These are phyloP conservation scores for Cytospora leucostoma DNA, from an alignment of 2,329 filamentous ascomycete species.

Conservation along the genomic window DNA sequence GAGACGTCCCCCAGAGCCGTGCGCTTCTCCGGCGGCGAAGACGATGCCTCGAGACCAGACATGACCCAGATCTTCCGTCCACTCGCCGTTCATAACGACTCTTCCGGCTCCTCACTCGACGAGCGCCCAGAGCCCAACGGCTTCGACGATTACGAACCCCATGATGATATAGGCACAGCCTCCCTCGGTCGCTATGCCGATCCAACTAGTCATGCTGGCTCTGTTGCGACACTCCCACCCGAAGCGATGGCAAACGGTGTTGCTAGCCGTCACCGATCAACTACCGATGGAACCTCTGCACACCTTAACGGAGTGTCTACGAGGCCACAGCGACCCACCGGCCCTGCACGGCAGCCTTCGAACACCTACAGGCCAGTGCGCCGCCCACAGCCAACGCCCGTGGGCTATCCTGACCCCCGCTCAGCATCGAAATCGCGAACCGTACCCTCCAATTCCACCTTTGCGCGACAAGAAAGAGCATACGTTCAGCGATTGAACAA, in stretches of 20 bases:
- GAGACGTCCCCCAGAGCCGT: conserved; percentile 58
- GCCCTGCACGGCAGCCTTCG: conserved; percentile 72
- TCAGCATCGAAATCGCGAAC: conserved; percentile 56
- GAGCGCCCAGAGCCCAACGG: conserved; percentile 47
- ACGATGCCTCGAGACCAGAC: conserved; percentile 46
- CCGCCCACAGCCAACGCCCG: conserved; percentile 47
- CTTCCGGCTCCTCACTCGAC: conserved; percentile 50
- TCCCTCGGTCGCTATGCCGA: conserved; percentile 49
- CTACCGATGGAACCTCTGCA: conserved; percentile 34
- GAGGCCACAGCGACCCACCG: conserved; percentile 66
- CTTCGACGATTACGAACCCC: conserved; percentile 44
- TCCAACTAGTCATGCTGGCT: conserved; percentile 41
- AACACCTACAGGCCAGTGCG: conserved; percentile 74
- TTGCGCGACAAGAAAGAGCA: conserved; percentile 83
- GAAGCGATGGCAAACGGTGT: conserved; percentile 46
- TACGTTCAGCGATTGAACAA: conserved; percentile 86
- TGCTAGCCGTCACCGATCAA: conserved; percentile 43
- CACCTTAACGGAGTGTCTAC: conserved; percentile 38
- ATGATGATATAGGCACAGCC: conserved; percentile 46
- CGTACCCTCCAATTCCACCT: conserved; percentile 49
- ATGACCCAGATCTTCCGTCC: conserved; percentile 44
- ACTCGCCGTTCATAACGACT: conserved; percentile 44
- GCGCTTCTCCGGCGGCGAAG: conserved; percentile 55
- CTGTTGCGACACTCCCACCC: conserved; percentile 46
- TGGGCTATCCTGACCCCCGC: conserved; percentile 40